Conservation (phyloP, 2,329 filamentous ascomycete genomes). For the Thermochaetoides dissita region DNA sequence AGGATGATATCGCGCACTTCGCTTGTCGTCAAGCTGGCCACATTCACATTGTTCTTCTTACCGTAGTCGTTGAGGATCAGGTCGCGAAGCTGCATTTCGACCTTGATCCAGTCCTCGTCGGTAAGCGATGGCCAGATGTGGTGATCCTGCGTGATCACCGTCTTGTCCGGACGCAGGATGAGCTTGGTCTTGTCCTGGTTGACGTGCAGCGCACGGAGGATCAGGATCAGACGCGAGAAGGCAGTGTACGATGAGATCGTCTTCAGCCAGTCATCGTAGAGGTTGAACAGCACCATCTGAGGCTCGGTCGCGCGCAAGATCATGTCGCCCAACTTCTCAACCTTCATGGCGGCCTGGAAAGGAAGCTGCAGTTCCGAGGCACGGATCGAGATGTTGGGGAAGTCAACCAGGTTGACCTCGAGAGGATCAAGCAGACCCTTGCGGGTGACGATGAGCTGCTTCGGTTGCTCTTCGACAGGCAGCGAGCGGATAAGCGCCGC, state of each 20-base stretch:
- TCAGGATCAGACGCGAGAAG: slow-evolving; percentile 87
- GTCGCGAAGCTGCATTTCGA: slow-evolving; percentile 92
- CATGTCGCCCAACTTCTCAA: slow-evolving; percentile 98
- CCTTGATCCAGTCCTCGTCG: slow-evolving; percentile 98
- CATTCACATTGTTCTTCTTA: slow-evolving; percentile 99
- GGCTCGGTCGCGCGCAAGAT: slow-evolving; percentile 93
- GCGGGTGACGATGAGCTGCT: slow-evolving; percentile 93
- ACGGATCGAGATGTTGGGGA: slow-evolving; percentile 97
- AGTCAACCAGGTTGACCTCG: slow-evolving; percentile 92
- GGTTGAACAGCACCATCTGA: slow-evolving; percentile 99
- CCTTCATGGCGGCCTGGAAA: slow-evolving; percentile 99
- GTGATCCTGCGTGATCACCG: slow-evolving; percentile 93
- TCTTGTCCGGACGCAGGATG: slow-evolving; percentile 89
- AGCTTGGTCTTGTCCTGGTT: slow-evolving; percentile 98
- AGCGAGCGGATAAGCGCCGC: slow-evolving; percentile 89
- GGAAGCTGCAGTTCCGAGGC: slow-evolving; percentile 92
- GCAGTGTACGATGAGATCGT: slow-evolving; percentile 97
- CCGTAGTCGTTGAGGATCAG: slow-evolving; percentile 96
- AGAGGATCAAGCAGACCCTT: slow-evolving; percentile 95
- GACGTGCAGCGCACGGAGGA: slow-evolving; percentile 86
- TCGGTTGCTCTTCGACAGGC: slow-evolving; percentile 94
- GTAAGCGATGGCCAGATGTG: slow-evolving; percentile 94
- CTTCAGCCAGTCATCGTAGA: slow-evolving; percentile 98
- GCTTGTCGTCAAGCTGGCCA: slow-evolving; percentile 86
- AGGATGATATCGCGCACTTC: slow-evolving; percentile 97